These are phyloP conservation scores for Fomitopsis palustris DNA, from an alignment of 1,284 basidiomycete genomes.

Conservation along the genomic window DNA sequence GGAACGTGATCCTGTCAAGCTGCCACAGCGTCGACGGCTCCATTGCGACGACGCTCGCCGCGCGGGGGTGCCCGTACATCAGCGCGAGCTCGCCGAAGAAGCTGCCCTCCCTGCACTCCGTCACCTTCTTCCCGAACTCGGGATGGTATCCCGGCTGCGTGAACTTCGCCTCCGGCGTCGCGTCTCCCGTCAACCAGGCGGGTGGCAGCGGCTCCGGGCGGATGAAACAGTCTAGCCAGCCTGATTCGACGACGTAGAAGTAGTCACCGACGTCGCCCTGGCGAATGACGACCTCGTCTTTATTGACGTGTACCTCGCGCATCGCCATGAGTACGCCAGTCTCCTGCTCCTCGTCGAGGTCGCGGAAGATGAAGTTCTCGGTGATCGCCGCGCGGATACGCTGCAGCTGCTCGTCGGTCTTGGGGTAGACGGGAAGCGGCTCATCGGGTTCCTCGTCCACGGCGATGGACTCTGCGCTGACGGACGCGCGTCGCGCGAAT, in stretches of 20 bases:
- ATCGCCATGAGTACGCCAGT: slow-evolving; percentile 92
- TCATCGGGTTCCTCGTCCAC: slow-evolving; percentile 70
- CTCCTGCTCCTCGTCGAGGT: slow-evolving; percentile 95
- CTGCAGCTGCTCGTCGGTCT: slow-evolving; percentile 81
- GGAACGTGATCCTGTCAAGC: slow-evolving; percentile 95
- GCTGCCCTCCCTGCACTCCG: slow-evolving; percentile 81
- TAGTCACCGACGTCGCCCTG: slow-evolving; percentile 97
- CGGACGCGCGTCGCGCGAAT: slow-evolving; percentile 88
- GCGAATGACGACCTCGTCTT: slow-evolving; percentile 86
- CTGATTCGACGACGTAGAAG: slow-evolving; percentile 96
- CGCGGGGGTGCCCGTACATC: slow-evolving; percentile 97
- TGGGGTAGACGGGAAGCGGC: slow-evolving; percentile 74
- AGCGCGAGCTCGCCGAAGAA: slow-evolving; percentile 97
- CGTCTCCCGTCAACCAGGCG: slow-evolving; percentile 44
- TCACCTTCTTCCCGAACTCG: slow-evolving; percentile 79
- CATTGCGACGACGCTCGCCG: slow-evolving; percentile 88
- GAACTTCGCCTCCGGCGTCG: slow-evolving; percentile 49
- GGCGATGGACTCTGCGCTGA: slow-evolving; percentile 95
- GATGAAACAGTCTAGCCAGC: slow-evolving; percentile 87
- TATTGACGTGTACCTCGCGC: slow-evolving; percentile 79
- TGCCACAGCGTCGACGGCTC: slow-evolving; percentile 90
- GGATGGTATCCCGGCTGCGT: slow-evolving; percentile 63
- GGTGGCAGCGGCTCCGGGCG: slow-evolving; percentile 61
- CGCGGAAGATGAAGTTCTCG: slow-evolving; percentile 93
- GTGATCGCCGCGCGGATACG: slow-evolving; percentile 87